Evolutionary conservation across 352 stramenopile genomes (phyloP), one percentile per base, ranked within the genome.

Genomic region (Pythium folliculosum): DNA sequence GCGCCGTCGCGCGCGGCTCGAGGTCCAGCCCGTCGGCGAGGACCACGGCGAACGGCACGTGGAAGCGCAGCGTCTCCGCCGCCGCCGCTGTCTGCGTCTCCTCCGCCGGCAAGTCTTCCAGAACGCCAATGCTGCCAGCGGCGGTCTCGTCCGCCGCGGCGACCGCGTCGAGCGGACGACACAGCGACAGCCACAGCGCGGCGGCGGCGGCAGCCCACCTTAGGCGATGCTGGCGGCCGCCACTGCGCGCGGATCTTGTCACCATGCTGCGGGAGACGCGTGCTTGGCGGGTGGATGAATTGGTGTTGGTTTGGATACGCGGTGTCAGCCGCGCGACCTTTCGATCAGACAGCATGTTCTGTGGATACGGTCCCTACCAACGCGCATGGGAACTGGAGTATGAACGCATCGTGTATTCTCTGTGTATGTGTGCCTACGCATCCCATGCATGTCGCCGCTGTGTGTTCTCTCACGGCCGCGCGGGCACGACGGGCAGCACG

Each of bases 401-500:
- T n/a, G n/a, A n/a, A n/a, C n/a, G n/a, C n/a, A n/a, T n/a, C n/a
- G n/a, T n/a, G n/a, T 32, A 32, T 32, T 2, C 27, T 2, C 27
- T 32, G 27, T 32, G 27, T 6, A 5, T 32, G 27, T 32, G 5
- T 5, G 27, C 27, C 27, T 32, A 32, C 27, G 27, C 27, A 5
- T 32, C 35, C 8, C 3, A 40, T 40, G 35, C 35, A 40, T 40
- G 35, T 40, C 35, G 8, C 35, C 12, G 35, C 12, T 16, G 1
- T 13, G 32, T 37, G 12, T 10, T 13, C 12, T 1, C 2, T 45
- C 21, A 58, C 30, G 51, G 51, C 51, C 51, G 54, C 54, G 35
- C 2, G 1, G 35, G 56, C 22, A 68, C 56, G 57, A 67, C 45
- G 25, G 75, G 69, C 57, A 89, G 60, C 47, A 92, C 63, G 17